Evolutionary conservation across 164 flowering plant species (phyloP), one percentile per base, ranked within the genome.

Genomic region (Aristolochia fimbriata): DNA sequence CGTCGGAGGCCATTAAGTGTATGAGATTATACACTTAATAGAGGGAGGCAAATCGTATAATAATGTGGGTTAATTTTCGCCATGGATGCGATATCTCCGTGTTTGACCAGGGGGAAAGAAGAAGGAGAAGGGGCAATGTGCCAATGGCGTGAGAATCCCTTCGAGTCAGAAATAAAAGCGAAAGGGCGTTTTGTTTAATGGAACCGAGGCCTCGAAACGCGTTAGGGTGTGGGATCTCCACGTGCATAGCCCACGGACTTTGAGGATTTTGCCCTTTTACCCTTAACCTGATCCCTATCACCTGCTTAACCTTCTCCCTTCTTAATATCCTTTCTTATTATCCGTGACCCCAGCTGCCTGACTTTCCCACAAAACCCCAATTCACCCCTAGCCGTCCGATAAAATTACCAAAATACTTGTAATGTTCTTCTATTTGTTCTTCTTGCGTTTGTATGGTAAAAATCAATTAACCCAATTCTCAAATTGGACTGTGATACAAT

Each of bases 71-170:
- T n/a, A n/a, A 31, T 31, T 37, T 10, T 37, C 8, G 11, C 43
- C 43, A 37, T 37, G 43, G 43, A 37, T 37, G 43, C 43, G 43
- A 7, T 27, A 55, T 64, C 66, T 59, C 72, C 70, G 72, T 72
- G 67, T 62, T 72, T 72, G 76, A 72, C 72, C 70, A 59, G 68
- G 58, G 37, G 23, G 41, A 20, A 22, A 22, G 46, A 27, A 19
- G 43, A 41, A 65, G 50, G 5, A 12, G 30, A 11, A 30, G 14
- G 30, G 16, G 30, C 3, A 27, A 5, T 2, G 25, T 5, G 51
- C 22, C 27, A 27, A 15, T 65, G 46, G 70, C 78, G 70, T 74
- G 63, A 43, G 70, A 68, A 74, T 68, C 70, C 74, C 70, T 65
- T 60, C 24, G 60, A 43, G 51, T 70, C 62, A 23, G 55, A 58